Evolutionary conservation across 345 rosid genomes (phyloP).

Genomic region (Linum tenue): DNA sequence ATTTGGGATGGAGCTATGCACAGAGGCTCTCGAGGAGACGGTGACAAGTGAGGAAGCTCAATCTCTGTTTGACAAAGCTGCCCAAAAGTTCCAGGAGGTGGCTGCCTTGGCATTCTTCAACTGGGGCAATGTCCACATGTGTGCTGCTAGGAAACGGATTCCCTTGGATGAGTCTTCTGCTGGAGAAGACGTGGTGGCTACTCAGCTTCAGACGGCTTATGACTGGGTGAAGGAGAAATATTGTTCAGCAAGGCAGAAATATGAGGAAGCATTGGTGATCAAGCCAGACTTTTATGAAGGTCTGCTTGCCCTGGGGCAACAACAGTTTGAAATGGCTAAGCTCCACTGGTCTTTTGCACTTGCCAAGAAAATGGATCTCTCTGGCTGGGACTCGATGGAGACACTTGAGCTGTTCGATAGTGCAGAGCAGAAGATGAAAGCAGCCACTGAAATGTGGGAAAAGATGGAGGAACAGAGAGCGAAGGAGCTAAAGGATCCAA

Average conservation of each 20-base stretch:
- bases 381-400: conserved; percentile 66
- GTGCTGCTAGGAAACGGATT: conserved; percentile 92
- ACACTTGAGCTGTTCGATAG: conserved; percentile 65
- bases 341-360: conserved; percentile 85
- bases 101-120: conserved; percentile 94
- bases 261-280: conserved; percentile 66
- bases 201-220: conserved; percentile 75
- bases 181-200: conserved; percentile 49
- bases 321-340: conserved; percentile 96
- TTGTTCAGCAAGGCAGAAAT: conserved; percentile 70
- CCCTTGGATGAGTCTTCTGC: conserved; percentile 76
- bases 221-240: conserved; percentile 90
- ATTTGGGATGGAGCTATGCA: conserved; percentile 96
- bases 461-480: conserved; percentile 79
- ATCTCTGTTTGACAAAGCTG: conserved; percentile 77
- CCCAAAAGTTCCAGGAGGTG: conserved; percentile 92
- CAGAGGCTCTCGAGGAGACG: conserved; percentile 94
- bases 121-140: conserved; percentile 99
- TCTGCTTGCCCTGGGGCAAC: conserved; percentile 89
- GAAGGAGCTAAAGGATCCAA: conserved; percentile 63
- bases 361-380: conserved; percentile 73
- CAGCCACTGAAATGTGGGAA: conserved; percentile 96
- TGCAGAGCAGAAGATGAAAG: conserved; percentile 88
- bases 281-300: conserved; percentile 96
- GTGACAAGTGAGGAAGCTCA: conserved; percentile 92